Evolutionary conservation across 2,329 filamentous ascomycete genomes (phyloP).

Genomic region (Sarocladium brachiariae): DNA sequence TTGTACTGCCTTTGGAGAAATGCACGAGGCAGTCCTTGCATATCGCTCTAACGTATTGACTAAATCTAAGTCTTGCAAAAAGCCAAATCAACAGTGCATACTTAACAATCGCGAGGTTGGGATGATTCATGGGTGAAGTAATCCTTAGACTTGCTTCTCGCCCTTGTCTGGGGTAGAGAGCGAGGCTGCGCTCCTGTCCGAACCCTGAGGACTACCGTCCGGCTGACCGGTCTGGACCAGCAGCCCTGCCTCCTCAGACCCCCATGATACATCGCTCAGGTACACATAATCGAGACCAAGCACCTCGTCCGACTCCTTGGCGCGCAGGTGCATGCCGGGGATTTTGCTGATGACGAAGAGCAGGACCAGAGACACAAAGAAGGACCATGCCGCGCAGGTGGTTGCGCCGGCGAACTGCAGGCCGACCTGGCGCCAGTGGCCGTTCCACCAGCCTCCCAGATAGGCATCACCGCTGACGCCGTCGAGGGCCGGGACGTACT

Average conservation of each 20-base stretch:
- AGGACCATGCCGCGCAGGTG: constrained; percentile 48
- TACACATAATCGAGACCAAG: constrained; percentile 40
- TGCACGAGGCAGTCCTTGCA: too few relatives aligned
- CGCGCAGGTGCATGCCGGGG: constrained; percentile 48
- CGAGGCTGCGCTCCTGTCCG: background rate
- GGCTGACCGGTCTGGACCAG: background rate
- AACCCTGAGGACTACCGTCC: background rate
- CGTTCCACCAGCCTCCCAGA: constrained; percentile 42
- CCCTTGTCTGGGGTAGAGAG: background rate
- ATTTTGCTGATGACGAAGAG: constrained; percentile 51
- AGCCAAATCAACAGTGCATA: too few relatives aligned
- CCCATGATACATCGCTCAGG: constrained; percentile 21
- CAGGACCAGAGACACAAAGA: constrained; percentile 43
- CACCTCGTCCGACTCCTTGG: constrained; percentile 47
- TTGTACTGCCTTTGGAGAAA: too few relatives aligned
- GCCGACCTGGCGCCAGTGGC: constrained; percentile 47
- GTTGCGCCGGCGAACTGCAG: constrained; percentile 51
- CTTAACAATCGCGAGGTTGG: too few relatives aligned
- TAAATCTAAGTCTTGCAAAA: too few relatives aligned
- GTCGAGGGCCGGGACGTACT: constrained; percentile 42
- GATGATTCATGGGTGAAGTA: too few relatives aligned
- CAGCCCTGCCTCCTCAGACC: background rate
- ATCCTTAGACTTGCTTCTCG: background rate
- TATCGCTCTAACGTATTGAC: too few relatives aligned
- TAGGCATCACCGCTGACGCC: constrained; percentile 35